phyloP scores from a whole-genome alignment of 129 eudicot species.

The Pulicaria dysenterica region DNA sequence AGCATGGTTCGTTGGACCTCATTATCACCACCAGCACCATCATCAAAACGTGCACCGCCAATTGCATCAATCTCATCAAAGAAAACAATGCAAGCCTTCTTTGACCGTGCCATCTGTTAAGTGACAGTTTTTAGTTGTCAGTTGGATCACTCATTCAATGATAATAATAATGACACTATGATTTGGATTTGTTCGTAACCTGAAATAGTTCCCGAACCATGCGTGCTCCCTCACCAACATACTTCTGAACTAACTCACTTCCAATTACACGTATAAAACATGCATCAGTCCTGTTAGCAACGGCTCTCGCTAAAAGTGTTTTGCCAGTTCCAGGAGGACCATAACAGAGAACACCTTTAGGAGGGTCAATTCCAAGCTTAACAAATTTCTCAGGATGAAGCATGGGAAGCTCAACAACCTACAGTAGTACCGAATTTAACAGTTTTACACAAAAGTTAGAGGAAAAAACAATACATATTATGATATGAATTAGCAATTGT shows the following conservation, averaged over 20 bases:
- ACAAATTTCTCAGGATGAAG: constrained; percentile 99
- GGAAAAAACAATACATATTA: neutral
- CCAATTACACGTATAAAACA: constrained; percentile 96
- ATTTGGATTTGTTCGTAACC: constrained; percentile 40
- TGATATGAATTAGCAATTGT: neutral
- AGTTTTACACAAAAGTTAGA: neutral
- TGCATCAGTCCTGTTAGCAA: constrained; percentile 93
- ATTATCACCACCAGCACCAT: constrained; percentile 95
- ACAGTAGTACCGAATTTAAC: neutral
- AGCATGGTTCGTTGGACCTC: constrained; percentile 99
- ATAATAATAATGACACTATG: neutral
- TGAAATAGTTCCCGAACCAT: constrained; percentile 98
- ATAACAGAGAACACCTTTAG: constrained; percentile 97
- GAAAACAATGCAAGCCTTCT: constrained; percentile 89
- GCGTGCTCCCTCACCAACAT: constrained; percentile 97
- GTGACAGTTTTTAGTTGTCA: constrained; percentile 9
- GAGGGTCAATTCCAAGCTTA: constrained; percentile 98
- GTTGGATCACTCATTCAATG: neutral
- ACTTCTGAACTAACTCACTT: constrained; percentile 90
- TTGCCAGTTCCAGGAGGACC: constrained; percentile 99
- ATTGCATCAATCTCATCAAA: constrained; percentile 98
- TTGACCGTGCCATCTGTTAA: constrained; percentile 94
- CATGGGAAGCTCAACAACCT: constrained; percentile 99
- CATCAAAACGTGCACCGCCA: constrained; percentile 97
- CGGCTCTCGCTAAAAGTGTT: constrained; percentile 95